Percentiles rank a stretch among this genome's conserved stretches.
phyloP scores from a whole-genome alignment of 2,329 filamentous ascomycete genomes.

The Penicillium palitans region DNA sequence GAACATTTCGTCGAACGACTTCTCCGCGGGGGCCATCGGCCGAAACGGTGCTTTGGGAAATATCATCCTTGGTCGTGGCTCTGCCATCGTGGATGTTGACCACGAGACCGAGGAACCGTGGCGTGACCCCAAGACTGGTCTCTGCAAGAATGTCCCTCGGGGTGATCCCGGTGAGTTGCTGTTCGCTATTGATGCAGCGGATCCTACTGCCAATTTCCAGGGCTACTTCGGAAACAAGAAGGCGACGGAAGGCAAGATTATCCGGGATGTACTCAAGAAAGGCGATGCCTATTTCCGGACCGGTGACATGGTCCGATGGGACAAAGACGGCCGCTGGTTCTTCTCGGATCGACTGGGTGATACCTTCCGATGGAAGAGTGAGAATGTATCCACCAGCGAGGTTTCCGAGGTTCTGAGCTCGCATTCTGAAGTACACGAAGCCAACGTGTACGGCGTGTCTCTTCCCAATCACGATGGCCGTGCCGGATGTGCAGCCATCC shows the following conservation, averaged over 20 bases:
- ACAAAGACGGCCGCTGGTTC: constrained; percentile 69
- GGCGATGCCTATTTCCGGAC: constrained; percentile 82
- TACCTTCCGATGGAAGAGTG: constrained; percentile 64
- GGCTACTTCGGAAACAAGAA: constrained; percentile 76
- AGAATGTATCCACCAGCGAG: constrained; percentile 80
- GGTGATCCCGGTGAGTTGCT: constrained; percentile 75
- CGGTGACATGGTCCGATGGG: constrained; percentile 76
- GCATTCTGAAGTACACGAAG: constrained; percentile 68
- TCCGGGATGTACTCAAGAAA: constrained; percentile 69
- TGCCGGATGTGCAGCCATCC: constrained; percentile 75
- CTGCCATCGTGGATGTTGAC: constrained; percentile 69
- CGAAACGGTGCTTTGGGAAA: constrained; percentile 65
- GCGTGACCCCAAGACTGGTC: constrained; percentile 67
- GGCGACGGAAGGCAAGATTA: constrained; percentile 71
- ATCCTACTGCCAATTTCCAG: constrained; percentile 68
- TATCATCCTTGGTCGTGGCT: constrained; percentile 52
- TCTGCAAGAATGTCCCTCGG: constrained; percentile 60
- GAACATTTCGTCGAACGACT: constrained; percentile 73
- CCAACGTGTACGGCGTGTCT: constrained; percentile 82
- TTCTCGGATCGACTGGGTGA: constrained; percentile 69
- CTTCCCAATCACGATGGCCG: constrained; percentile 80
- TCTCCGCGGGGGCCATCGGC: constrained; percentile 74
- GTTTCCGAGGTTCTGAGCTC: constrained; percentile 72
- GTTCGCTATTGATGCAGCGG: constrained; percentile 64
- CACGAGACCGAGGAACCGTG: constrained; percentile 66